Evolutionary conservation across 2,329 filamentous ascomycete genomes (phyloP).

Genomic region (Lachnellula subtilissima): DNA sequence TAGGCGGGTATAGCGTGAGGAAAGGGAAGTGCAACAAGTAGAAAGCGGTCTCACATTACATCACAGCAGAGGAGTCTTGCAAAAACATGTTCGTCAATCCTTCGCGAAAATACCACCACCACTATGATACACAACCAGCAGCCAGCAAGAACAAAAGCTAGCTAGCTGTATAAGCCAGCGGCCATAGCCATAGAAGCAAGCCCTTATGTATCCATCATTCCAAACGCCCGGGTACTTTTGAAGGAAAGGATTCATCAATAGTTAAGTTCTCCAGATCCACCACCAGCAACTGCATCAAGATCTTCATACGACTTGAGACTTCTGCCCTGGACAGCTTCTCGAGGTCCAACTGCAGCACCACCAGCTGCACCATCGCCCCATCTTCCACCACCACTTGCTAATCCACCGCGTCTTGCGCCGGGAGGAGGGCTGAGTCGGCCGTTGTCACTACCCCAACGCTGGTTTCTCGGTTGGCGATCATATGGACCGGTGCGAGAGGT

Average conservation of each 20-base stretch:
- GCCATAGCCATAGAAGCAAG: not conserved
- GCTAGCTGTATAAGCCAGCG: not conserved
- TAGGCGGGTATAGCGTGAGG: not conserved
- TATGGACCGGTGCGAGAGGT: constrained; percentile 65
- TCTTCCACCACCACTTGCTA: constrained; percentile 48
- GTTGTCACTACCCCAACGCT: constrained; percentile 41
- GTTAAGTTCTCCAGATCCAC: constrained; percentile 79
- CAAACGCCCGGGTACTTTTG: not conserved
- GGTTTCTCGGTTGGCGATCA: constrained; percentile 60
- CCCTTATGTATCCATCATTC: not conserved
- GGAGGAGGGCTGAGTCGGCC: constrained; percentile 44
- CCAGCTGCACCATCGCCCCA: constrained; percentile 72
- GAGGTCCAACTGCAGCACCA: constrained; percentile 72
- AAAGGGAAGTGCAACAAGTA: not conserved
- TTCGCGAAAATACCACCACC: not conserved
- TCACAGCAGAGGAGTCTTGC: not conserved
- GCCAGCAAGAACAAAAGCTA: not conserved
- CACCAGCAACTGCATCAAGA: constrained; percentile 75
- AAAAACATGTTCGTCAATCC: no score
- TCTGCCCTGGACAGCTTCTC: constrained; percentile 86
- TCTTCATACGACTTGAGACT: constrained; percentile 98
- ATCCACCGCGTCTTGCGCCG: constrained; percentile 47
- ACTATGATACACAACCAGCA: not conserved
- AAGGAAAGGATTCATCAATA: constrained; percentile 50
- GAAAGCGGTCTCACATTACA: not conserved